Base-by-base conservation (phyloP, 768 basidiomycete genomes). In the Cystobasidium tubakii region DNA sequence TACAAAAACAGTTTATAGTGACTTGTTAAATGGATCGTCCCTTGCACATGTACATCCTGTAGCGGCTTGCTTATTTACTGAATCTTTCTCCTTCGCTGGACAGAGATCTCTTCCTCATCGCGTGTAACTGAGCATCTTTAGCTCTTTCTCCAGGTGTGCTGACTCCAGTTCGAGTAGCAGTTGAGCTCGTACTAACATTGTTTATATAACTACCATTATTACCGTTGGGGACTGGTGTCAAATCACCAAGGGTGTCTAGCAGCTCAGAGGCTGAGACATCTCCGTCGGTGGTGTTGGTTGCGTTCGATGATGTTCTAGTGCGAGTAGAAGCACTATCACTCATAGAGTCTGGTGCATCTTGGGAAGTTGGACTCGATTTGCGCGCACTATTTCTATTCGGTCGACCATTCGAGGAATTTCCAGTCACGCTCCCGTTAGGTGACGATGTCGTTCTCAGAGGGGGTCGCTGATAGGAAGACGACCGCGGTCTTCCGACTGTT, bases 71-170 rank as follows among this genome's bases (percentile, higher is more conserved):
- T n/a, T n/a, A n/a, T n/a, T n/a, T n/a, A n/a, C n/a, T n/a, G 23
- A 60, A 60, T 27, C 57, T 27, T 60, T 60, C 57, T 29, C 57
- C 57, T 60, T 60, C 57, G 21, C 57, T 60, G 6, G 57, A 60
- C 12, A 60, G 33, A 34, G 57, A 60, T 60, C 57, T 60, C 33
- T 60, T 60, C 21, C 57, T 60, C 57, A 60, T 60, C 13, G 33
- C 57, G 3, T 50, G 46, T 21, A 50, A 50, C 6, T 60, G 57
- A 27, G 57, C 57, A 13, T 27, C 33, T 60, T 60, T 27, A 7
- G 25, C 57, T 29, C 57, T 27, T 31, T 60, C 57, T 29, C 23
- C 57, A 60, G 57, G 57, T 34, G 57, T 29, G 25, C 25, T 60
- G 57, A 60, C 21, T 15, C 57, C 57, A 60, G 57, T 29, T 17